Evolutionary conservation across 2,329 filamentous ascomycete genomes (phyloP).

Genomic region (Eurotiales sp.): DNA sequence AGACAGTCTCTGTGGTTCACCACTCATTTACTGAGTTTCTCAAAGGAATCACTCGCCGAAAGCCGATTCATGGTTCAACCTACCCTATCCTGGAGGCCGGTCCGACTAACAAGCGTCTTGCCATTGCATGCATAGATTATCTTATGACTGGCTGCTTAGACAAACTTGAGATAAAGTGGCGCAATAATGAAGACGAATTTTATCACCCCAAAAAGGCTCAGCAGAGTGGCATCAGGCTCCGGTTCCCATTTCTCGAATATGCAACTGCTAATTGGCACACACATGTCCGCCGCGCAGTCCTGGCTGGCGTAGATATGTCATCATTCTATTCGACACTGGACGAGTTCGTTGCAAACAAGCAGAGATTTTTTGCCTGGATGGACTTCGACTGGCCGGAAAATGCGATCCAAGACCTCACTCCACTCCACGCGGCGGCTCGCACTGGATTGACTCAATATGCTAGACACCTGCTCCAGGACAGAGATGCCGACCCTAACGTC

Average conservation of each 20-base stretch:
- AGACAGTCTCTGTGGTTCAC: constrained; percentile 45
- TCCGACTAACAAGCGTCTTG: constrained; percentile 11
- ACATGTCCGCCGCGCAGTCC: constrained; percentile 1
- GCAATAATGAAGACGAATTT: background rate
- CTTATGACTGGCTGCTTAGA: constrained; percentile 5
- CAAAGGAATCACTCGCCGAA: constrained; percentile 8
- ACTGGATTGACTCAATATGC: constrained; percentile 9
- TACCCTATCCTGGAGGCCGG: constrained; percentile 3
- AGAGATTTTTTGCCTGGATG: constrained; percentile 1
- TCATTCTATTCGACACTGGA: constrained; percentile 7
- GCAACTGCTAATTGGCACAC: constrained; percentile 7
- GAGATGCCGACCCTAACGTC: background rate
- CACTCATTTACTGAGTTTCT: constrained; percentile 50
- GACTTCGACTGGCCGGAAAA: constrained; percentile 5
- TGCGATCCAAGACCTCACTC: background rate
- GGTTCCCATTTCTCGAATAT: constrained; percentile 10
- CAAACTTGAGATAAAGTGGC: background rate
- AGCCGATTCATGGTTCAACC: background rate
- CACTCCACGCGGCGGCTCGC: constrained; percentile 12
- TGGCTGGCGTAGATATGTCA: constrained; percentile 1
- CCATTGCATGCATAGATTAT: constrained; percentile 10
- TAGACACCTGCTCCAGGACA: constrained; percentile 1
- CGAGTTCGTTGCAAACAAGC: background rate
- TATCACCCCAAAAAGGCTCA: background rate
- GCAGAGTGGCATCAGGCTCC: background rate